Base-by-base conservation (phyloP, 2,329 filamentous ascomycete genomes). In the Ceratocystis colombiana region DNA sequence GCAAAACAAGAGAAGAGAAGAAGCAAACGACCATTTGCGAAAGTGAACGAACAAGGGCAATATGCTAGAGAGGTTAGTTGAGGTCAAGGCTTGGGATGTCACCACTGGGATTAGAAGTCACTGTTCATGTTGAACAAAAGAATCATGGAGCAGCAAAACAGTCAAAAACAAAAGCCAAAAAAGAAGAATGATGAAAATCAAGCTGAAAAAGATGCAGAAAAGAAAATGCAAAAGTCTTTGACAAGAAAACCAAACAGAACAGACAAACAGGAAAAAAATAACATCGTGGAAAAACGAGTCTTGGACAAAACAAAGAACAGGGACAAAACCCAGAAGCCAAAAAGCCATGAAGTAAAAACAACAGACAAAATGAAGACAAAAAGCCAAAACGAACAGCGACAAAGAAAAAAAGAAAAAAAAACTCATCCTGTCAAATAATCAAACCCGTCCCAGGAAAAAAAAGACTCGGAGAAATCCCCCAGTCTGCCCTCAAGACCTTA, bases 181-280 rank as follows among this genome's bases (percentile, higher is more conserved):
- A 33, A 48, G 17, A 30, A 61, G 30, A 61, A 62, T 45, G 61
- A 44, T 45, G 61, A 62, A 44, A 44, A 44, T 62, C 61, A 62
- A 62, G 44, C 61, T 62, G 25, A 22, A 62, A 25, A 28, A 15
- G 2, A 45, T 6, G 7, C 25, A 65, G 30, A 45, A 57, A 22
- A 15, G n/a, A 37, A 57, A 64, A 25, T 1, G 15, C 30, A 50
- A 1, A 15, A 46, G 25, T 50, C 4, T 37, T 41, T 41, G 45
- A 64, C 45, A 30, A 45, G 41, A 59, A 63, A 45, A 63, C n/a
- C 17, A 48, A 25, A 6, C 41, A 37, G n/a, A 48, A 48, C 28
- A 30, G 30, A 46, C 2, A 22, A 63, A 33, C 5, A 63, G 4
- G 20, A 62, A 67, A 46, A 25, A 57, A 41, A 62, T 4, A 41